Evolutionary conservation across 1,139 yeast genomes (phyloP).

Genomic region (Tardiomyces blankii): DNA sequence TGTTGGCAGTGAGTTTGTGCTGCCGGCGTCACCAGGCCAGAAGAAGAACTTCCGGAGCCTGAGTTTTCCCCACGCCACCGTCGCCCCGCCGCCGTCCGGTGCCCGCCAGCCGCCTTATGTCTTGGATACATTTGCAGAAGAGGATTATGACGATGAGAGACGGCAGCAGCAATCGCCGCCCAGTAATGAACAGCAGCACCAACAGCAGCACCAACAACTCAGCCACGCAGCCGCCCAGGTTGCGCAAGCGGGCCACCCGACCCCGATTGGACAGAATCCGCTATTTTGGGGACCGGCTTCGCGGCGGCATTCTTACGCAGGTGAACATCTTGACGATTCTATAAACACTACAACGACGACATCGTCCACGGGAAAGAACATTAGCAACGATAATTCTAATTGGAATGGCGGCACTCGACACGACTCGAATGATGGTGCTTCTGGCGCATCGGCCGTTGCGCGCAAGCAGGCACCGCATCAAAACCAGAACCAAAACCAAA

Average conservation of each 20-base stretch:
- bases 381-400: not conserved
- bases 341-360: not conserved
- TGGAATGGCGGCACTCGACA: not conserved
- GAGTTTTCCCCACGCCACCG: constrained; percentile 11
- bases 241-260: not conserved
- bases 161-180: constrained; percentile 1
- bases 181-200: not conserved
- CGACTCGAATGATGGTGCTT: not conserved
- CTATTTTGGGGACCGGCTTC: constrained; percentile 8
- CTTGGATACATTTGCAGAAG: constrained; percentile 14
- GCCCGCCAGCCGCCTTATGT: constrained; percentile 3
- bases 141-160: constrained; percentile 7
- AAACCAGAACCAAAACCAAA: too few species aligned
- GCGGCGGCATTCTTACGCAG: constrained; percentile 18
- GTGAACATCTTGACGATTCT: constrained; percentile 6
- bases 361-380: not conserved
- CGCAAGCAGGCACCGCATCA: not conserved
- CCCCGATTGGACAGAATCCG: constrained; percentile 9
- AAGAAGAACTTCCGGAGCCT: constrained; percentile 12
- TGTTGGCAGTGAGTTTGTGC: not conserved
- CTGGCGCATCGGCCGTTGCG: not conserved
- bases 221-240: not conserved
- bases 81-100: not conserved
- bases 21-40: constrained; percentile 5
- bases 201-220: constrained; percentile 1